These are phyloP conservation scores for Nasturtium officinale DNA, from an alignment of 345 rosid species.

Conservation along the genomic window DNA sequence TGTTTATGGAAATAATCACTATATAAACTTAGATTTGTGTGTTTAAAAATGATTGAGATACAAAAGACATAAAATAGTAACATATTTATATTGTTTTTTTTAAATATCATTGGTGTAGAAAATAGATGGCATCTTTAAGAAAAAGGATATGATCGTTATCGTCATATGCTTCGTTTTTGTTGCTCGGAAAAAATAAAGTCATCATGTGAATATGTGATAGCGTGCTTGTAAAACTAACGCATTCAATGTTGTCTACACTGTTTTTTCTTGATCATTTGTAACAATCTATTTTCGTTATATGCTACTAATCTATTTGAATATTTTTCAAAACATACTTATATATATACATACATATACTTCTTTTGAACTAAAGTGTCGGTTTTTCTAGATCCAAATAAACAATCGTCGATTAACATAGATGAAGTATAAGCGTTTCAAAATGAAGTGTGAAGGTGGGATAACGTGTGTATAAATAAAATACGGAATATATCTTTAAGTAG, in stretches of 20 bases:
- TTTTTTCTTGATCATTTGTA: not conserved
- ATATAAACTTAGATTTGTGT: too few relatives aligned
- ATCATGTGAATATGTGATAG: not conserved
- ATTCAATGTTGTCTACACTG: not conserved
- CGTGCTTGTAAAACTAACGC: not conserved
- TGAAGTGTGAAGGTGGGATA: conserved; percentile 37
- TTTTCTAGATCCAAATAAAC: not conserved
- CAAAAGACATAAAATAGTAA: not conserved
- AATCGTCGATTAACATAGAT: not conserved
- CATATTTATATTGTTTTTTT: not conserved
- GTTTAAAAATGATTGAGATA: not conserved
- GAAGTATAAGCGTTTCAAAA: conserved; percentile 16
- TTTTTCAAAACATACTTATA: not conserved
- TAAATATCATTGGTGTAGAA: not conserved
- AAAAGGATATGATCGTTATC: not conserved
- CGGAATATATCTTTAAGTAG: conserved; percentile 12
- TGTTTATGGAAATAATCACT: not conserved
- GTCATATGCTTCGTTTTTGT: not conserved
- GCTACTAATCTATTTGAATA: not conserved
- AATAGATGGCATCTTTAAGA: not conserved
- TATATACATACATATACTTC: not conserved
- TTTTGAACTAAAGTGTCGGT: not conserved
- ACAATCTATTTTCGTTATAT: not conserved
- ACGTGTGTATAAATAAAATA: conserved; percentile 25
- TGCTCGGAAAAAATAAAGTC: not conserved